phyloP scores from a whole-genome alignment of 768 basidiomycete genomes.

The Cystofilobasidium macerans region DNA sequence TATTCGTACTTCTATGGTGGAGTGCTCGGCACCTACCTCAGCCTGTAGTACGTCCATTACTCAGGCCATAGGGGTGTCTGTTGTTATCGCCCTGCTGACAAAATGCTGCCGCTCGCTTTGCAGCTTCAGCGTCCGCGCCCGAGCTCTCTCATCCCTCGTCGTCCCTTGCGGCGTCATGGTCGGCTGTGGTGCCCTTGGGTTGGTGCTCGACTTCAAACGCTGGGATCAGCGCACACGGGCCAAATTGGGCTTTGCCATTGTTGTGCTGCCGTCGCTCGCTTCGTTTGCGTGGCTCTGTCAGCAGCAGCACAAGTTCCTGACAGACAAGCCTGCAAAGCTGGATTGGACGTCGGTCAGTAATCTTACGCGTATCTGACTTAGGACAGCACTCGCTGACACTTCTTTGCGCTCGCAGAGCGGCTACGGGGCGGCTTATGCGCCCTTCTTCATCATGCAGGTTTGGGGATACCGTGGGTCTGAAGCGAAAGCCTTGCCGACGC shows the following conservation, averaged over 20 bases:
- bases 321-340: neutral
- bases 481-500: too few relatives aligned
- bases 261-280: neutral
- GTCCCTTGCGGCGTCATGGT: neutral
- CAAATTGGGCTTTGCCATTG: neutral
- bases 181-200: neutral
- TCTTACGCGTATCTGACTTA: too few relatives aligned
- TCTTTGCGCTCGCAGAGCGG: too few relatives aligned
- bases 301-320: neutral
- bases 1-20: neutral
- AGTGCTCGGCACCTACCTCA: neutral
- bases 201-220: neutral
- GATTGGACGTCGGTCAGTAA: constrained; percentile 5
- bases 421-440: neutral
- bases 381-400: too few relatives aligned
- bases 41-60: neutral
- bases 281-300: neutral
- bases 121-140: constrained; percentile 5
- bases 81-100: neutral
- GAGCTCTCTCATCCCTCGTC: constrained; percentile 7
- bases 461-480: neutral
- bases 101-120: neutral
- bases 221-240: neutral
- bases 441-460: constrained; percentile 5
- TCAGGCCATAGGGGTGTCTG: too few relatives aligned